Evolutionary conservation across 2,329 filamentous ascomycete species (phyloP), one percentile per base, ranked within the genome.

Genomic region (Arthrinium puccinioides): DNA sequence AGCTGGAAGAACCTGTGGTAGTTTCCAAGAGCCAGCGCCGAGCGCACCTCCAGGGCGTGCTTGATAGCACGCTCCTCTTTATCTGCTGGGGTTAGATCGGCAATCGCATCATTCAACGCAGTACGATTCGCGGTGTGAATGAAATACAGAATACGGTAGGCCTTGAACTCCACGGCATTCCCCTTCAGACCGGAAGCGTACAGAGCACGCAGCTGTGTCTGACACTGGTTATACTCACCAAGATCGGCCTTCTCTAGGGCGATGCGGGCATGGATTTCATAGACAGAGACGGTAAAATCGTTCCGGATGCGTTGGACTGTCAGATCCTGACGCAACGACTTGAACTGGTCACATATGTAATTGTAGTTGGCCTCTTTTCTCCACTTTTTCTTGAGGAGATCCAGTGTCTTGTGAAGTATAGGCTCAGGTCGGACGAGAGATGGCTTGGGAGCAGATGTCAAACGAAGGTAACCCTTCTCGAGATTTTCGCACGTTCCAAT

Each of bases 221-320:
- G 92, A 66, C 92, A 98, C 76, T 98, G 92, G 72, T 98, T 98
- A 92, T 98, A 98, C 92, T 98, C 92, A 98, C 92, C 90, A 71
- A 97, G 79, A 72, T 98, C 92, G 67, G 86, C 88, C 76, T 94
- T 96, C 66, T 98, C 90, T 64, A 98, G 73, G 50, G 92, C 92
- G 66, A 98, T 97, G 43, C 92, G 83, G 46, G 90, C 92, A 66
- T 98, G 92, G 44, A 90, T 94, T 67, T 98, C 92, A 64, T 98
- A 98, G 32, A 96, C 92, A 45, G 77, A 84, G 46, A 97, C 89
- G 19, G 92, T 97, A 59, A 98, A 97, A 37, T 94, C 86, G 63
- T 88, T 95, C 66, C 87, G 89, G 67, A 98, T 88, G 56, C 87
- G 90, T 64, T 98, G 92, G 38, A 98, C 92, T 26, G 92, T 98